A percentile compares a stretch with the other conserved stretches of the same genome.
Evolutionary conservation across 2,329 filamentous ascomycete genomes (phyloP).

Genomic region (Trichoderma guizhouense): DNA sequence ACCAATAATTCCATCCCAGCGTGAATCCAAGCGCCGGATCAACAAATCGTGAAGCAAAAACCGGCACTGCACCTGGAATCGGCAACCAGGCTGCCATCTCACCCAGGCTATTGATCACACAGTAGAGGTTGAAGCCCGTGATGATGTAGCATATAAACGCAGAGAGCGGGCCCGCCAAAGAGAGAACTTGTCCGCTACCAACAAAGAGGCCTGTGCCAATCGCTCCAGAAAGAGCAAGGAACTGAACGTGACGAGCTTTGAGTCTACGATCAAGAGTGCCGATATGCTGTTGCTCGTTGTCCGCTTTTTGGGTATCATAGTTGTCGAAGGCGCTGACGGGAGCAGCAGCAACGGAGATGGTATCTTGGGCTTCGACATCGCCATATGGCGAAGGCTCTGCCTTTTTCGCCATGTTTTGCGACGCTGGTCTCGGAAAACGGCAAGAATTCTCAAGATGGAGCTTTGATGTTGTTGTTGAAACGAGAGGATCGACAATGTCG

Average conservation of each 20-base stretch:
- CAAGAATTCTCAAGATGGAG: background rate
- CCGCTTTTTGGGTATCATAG: conserved; percentile 1
- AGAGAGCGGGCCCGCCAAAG: conserved; percentile 41
- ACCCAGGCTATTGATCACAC: conserved; percentile 48
- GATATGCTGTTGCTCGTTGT: conserved; percentile 28
- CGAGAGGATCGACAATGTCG: background rate
- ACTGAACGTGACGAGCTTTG: conserved; percentile 42
- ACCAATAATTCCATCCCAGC: conserved; percentile 52
- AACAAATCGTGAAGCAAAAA: conserved; percentile 48
- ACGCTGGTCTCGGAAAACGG: background rate
- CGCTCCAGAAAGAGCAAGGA: conserved; percentile 40
- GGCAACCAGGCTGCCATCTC: conserved; percentile 63
- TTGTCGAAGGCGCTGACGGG: background rate
- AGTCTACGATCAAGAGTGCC: conserved; percentile 38
- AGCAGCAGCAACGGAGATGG: conserved; percentile 8
- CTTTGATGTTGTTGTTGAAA: background rate
- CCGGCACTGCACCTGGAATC: conserved; percentile 50
- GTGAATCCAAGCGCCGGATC: conserved; percentile 46
- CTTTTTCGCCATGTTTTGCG: background rate
- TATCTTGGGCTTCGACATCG: conserved; percentile 11
- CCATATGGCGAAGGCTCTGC: background rate
- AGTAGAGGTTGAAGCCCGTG: conserved; percentile 47
- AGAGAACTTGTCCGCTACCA: conserved; percentile 42
- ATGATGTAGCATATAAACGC: conserved; percentile 41
- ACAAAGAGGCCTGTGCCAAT: conserved; percentile 46